These are phyloP conservation scores for Boletus coccyginus DNA, from an alignment of 768 basidiomycete genomes.

Conservation along the genomic window DNA sequence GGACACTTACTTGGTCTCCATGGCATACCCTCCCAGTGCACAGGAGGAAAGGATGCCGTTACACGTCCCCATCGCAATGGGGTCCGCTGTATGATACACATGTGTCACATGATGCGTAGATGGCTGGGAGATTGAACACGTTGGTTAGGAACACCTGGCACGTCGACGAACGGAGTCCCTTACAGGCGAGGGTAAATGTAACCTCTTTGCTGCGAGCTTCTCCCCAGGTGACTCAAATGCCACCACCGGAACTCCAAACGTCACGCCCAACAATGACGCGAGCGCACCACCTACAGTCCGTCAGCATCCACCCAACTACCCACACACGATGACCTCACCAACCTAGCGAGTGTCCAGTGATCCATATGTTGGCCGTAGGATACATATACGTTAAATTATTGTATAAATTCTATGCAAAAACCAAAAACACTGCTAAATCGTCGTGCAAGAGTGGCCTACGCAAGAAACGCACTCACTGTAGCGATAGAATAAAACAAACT, in stretches of 20 bases:
- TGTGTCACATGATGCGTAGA: constrained; percentile 81
- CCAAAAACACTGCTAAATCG: neutral
- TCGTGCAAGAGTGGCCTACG: neutral
- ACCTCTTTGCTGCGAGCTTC: constrained; percentile 66
- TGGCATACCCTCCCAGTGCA: constrained; percentile 83
- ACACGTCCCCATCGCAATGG: constrained; percentile 88
- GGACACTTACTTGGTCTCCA: constrained; percentile 63
- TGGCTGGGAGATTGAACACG: constrained; percentile 45
- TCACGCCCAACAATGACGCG: constrained; percentile 78
- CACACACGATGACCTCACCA: constrained; percentile 34
- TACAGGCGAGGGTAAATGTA: constrained; percentile 87
- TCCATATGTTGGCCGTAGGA: constrained; percentile 87
- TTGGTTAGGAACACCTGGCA: neutral
- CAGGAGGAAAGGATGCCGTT: constrained; percentile 80
- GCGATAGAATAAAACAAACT: constrained; percentile 89
- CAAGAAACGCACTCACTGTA: constrained; percentile 52
- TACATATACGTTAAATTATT: constrained; percentile 94
- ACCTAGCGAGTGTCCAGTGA: constrained; percentile 72
- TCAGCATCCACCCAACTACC: constrained; percentile 15
- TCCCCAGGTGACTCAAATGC: constrained; percentile 92
- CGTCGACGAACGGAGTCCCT: constrained; percentile 20
- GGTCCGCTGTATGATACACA: constrained; percentile 93
- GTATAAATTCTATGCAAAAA: constrained; percentile 72
- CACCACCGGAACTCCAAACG: constrained; percentile 87
- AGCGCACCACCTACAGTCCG: constrained; percentile 53